Conservation (phyloP, 306 rosid genomes). For the Mucuna pruriens region DNA sequence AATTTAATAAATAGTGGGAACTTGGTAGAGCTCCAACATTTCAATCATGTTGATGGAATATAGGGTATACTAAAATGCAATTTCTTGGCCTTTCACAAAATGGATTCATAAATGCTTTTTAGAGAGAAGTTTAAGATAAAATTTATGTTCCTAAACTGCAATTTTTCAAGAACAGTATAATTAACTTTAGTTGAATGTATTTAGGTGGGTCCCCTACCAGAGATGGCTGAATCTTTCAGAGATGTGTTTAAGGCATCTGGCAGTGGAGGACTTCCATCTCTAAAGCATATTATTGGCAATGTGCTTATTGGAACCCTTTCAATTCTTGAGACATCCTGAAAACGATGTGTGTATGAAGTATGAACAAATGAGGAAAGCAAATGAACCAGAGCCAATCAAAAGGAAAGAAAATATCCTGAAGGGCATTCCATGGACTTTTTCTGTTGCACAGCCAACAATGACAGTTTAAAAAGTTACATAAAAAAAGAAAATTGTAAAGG, state of each 20-base stretch:
- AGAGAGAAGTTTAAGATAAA: conserved; percentile 7
- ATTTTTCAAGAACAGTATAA: background rate
- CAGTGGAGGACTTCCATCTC: conserved; percentile 84
- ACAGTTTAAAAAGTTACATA: background rate
- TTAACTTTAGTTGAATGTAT: background rate
- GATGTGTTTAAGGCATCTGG: conserved; percentile 66
- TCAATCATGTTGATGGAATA: background rate
- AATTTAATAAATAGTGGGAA: conserved; percentile 7
- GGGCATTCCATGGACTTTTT: background rate
- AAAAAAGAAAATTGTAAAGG: background rate
- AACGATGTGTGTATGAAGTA: conserved; percentile 18
- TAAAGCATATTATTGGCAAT: conserved; percentile 75
- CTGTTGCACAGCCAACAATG: background rate
- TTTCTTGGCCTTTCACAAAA: background rate
- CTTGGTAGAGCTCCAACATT: background rate
- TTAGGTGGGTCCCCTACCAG: conserved; percentile 35
- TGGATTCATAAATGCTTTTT: background rate
- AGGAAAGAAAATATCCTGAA: background rate
- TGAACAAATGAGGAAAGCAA: conserved; percentile 33
- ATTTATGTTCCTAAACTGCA: conserved; percentile 9
- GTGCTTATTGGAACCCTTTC: conserved; percentile 52
- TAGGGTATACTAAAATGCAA: background rate
- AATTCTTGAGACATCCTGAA: conserved; percentile 61
- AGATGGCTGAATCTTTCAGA: conserved; percentile 51
- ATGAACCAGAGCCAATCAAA: conserved; percentile 21